Percentiles rank a stretch among this genome's conserved stretches.
phyloP scores from a whole-genome alignment of 257 asterid species.

The Solanum bulbocastanum region DNA sequence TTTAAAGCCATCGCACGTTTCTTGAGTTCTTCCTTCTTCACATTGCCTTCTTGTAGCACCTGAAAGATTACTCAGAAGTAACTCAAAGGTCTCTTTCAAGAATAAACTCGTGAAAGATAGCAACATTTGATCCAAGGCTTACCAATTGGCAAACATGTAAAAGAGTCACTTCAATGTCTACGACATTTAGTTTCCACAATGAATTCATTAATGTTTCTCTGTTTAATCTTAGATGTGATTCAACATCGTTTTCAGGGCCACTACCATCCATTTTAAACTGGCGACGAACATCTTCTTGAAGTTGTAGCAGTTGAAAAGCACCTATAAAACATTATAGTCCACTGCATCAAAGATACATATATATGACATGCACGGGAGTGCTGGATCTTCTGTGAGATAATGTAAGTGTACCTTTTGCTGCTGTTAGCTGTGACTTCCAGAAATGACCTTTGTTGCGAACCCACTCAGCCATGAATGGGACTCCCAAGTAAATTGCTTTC shows the following conservation, averaged over 20 bases:
- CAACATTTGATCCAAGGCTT: background rate
- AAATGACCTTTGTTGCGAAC: conserved; percentile 79
- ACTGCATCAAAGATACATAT: background rate
- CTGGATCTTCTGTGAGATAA: background rate
- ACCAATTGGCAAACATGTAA: conserved; percentile 88
- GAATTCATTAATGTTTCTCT: conserved; percentile 68
- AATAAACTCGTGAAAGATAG: background rate
- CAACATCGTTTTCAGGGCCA: conserved; percentile 51
- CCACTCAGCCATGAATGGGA: conserved; percentile 72
- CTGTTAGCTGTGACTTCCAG: conserved; percentile 81
- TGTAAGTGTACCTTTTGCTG: conserved; percentile 56
- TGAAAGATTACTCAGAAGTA: conserved; percentile 4
- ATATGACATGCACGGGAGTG: background rate
- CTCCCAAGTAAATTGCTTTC: conserved; percentile 59
- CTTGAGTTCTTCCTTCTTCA: conserved; percentile 62
- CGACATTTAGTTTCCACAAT: conserved; percentile 85
- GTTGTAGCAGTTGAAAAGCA: conserved; percentile 91
- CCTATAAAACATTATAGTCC: conserved; percentile 25
- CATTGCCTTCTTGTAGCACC: conserved; percentile 68
- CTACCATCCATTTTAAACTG: conserved; percentile 56
- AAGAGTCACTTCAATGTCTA: conserved; percentile 77
- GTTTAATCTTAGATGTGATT: conserved; percentile 58
- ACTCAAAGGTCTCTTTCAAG: background rate
- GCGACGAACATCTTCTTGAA: conserved; percentile 67
- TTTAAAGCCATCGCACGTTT: conserved; percentile 58